These are phyloP conservation scores for Achaetomiella virescens DNA, from an alignment of 495 filamentous ascomycete species.

Conservation along the genomic window DNA sequence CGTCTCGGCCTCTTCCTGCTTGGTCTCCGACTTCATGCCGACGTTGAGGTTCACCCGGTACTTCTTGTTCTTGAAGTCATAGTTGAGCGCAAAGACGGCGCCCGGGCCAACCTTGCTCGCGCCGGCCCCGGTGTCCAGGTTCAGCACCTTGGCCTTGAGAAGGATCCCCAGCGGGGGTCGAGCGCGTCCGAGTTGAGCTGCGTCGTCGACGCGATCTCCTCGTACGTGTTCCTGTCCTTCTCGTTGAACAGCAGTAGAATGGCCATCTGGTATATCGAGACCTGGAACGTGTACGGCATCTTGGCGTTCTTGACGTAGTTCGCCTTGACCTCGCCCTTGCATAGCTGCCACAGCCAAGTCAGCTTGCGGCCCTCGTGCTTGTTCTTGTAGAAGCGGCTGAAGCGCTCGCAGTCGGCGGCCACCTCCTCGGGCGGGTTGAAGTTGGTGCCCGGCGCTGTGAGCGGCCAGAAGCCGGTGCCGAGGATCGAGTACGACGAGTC, in stretches of 20 bases:
- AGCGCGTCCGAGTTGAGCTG: slow-evolving; percentile 71
- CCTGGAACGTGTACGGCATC: slow-evolving; percentile 92
- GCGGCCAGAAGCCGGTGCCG: slow-evolving; percentile 96
- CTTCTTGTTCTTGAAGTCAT: slow-evolving; percentile 96
- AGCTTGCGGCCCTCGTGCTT: slow-evolving; percentile 96
- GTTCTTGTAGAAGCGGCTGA: slow-evolving; percentile 84
- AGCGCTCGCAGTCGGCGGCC: slow-evolving; percentile 77
- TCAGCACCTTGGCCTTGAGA: slow-evolving; percentile 84
- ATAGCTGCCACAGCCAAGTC: slow-evolving; percentile 96
- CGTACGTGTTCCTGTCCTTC: slow-evolving; percentile 72
- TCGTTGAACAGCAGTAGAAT: slow-evolving; percentile 97
- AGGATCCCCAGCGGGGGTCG: slow-evolving; percentile 77
- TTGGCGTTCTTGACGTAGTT: slow-evolving; percentile 86
- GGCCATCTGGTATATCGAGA: slow-evolving; percentile 96
- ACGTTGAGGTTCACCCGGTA: slow-evolving; percentile 94
- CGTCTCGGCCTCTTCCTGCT: slow-evolving; percentile 91
- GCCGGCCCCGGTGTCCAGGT: slow-evolving; percentile 54
- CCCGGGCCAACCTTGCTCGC: slow-evolving; percentile 64
- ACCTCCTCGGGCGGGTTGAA: slow-evolving; percentile 85
- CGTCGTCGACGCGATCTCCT: slow-evolving; percentile 77
- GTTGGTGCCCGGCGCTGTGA: slow-evolving; percentile 73
- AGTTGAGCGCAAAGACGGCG: slow-evolving; percentile 73
- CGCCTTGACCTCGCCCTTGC: slow-evolving; percentile 92
- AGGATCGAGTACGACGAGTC: slow-evolving; percentile 83
- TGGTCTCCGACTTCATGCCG: slow-evolving; percentile 86